phyloP scores from a whole-genome alignment of 2,329 filamentous ascomycete genomes.

The Phyllosticta capitalensis region DNA sequence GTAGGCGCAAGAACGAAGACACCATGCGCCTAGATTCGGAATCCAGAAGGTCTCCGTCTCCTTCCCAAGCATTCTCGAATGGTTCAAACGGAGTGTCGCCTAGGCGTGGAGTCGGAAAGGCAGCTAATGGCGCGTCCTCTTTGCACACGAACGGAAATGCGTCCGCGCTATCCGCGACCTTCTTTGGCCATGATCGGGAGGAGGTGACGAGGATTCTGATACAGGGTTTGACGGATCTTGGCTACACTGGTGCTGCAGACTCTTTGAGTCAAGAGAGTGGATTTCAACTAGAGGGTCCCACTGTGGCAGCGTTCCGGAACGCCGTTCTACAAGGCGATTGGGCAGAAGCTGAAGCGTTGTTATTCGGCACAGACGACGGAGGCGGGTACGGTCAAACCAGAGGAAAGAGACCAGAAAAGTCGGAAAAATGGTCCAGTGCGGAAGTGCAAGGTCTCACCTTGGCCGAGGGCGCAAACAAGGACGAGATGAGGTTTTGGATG shows the following conservation, averaged over 20 bases:
- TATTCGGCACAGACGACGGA: slow-evolving; percentile 49
- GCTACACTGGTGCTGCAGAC: slow-evolving; percentile 68
- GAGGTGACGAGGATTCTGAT: slow-evolving; percentile 90
- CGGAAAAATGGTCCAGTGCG: slow-evolving; percentile 16
- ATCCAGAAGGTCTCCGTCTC: slow-evolving; percentile 28
- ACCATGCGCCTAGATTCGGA: slow-evolving; percentile 36
- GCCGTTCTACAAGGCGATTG: slow-evolving; percentile 75
- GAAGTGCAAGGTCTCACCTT: slow-evolving; percentile 55
- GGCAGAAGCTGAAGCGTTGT: slow-evolving; percentile 71
- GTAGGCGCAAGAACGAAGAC: slow-evolving; percentile 31
- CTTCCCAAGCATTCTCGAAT: slow-evolving; percentile 29
- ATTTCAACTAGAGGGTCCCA: slow-evolving; percentile 74
- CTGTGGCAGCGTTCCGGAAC: slow-evolving; percentile 74
- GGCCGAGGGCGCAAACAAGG: slow-evolving; percentile 62
- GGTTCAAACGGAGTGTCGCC: slow-evolving; percentile 29
- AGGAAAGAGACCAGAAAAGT: slow-evolving; percentile 24
- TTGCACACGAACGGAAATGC: slow-evolving; percentile 33
- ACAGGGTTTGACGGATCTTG: slow-evolving; percentile 80
- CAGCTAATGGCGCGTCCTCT: slow-evolving; percentile 29
- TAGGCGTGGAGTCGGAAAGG: slow-evolving; percentile 25
- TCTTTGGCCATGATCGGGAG: slow-evolving; percentile 81
- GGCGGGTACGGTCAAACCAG: slow-evolving; percentile 21
- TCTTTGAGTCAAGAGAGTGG: slow-evolving; percentile 73
- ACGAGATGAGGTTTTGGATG: slow-evolving; percentile 77
- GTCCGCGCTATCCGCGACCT: slow-evolving; percentile 37